These are phyloP conservation scores for Plantago coronopus DNA, from an alignment of 305 asterid species.

Conservation along the genomic window DNA sequence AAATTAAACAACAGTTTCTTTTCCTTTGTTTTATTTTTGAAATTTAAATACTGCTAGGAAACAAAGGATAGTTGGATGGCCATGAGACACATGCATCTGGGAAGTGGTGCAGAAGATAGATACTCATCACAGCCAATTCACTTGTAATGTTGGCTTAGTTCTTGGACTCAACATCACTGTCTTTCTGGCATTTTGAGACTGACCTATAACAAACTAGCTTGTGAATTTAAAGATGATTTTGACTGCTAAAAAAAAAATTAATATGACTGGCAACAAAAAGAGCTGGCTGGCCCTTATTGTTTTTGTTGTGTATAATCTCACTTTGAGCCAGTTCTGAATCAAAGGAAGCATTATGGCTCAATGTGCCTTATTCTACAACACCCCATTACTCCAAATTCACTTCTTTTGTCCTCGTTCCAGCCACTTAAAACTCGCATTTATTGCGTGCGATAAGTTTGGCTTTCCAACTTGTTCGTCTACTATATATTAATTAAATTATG, in stretches of 20 bases:
- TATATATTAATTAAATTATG: too few species aligned
- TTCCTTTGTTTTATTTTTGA: too few species aligned
- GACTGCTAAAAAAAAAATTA: too few species aligned
- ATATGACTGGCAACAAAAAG: not conserved
- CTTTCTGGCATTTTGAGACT: slow-evolving; percentile 33
- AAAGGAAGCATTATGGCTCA: slow-evolving; percentile 24
- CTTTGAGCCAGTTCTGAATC: not conserved
- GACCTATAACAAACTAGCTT: slow-evolving; percentile 18
- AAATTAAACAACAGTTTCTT: too few species aligned
- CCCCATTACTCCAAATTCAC: slow-evolving; percentile 25
- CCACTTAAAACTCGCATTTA: not conserved
- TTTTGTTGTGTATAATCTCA: not conserved
- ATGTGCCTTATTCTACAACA: slow-evolving; percentile 27
- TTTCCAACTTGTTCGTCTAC: not conserved
- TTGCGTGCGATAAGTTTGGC: not conserved
- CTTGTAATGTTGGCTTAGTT: slow-evolving; percentile 42
- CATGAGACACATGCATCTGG: slow-evolving; percentile 34
- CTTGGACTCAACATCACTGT: slow-evolving; percentile 14
- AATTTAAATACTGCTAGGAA: too few species aligned
- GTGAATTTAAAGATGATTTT: not conserved
- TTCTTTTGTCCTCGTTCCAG: slow-evolving; percentile 20
- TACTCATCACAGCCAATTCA: slow-evolving; percentile 24
- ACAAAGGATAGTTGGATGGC: too few species aligned
- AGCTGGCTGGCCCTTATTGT: slow-evolving; percentile 4
- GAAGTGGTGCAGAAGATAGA: slow-evolving; percentile 29